These are phyloP conservation scores for Didymella arachidicola DNA, from an alignment of 2,329 filamentous ascomycete species.

Conservation along the genomic window DNA sequence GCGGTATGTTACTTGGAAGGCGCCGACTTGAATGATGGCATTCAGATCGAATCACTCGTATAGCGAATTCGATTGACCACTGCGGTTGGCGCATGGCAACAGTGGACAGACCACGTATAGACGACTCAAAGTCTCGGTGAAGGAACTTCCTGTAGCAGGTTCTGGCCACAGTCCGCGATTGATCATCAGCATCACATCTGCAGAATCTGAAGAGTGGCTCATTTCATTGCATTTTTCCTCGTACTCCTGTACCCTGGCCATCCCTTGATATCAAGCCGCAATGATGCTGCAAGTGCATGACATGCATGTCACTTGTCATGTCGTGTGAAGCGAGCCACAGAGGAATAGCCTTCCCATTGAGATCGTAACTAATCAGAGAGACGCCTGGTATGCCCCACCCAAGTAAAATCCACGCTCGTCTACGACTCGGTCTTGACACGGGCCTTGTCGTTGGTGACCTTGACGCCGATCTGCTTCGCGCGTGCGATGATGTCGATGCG, in stretches of 20 bases:
- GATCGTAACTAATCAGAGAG: slow-evolving; percentile 50
- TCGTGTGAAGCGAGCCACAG: slow-evolving; percentile 34
- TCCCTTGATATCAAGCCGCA: slow-evolving; percentile 33
- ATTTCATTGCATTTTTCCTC: slow-evolving; percentile 43
- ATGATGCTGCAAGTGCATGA: slow-evolving; percentile 43
- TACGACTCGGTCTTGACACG: slow-evolving; percentile 94
- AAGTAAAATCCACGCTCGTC: slow-evolving; percentile 41
- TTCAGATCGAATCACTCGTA: not conserved
- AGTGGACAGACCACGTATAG: not conserved
- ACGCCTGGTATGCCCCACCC: slow-evolving; percentile 50
- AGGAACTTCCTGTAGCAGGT: not conserved
- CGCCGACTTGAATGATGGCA: not conserved
- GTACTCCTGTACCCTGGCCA: slow-evolving; percentile 29
- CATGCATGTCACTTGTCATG: slow-evolving; percentile 25
- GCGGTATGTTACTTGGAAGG: not conserved
- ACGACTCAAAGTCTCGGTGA: not conserved
- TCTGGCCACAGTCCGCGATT: not conserved
- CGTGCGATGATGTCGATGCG: slow-evolving; percentile 96
- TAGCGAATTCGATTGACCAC: not conserved
- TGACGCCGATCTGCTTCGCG: slow-evolving; percentile 98
- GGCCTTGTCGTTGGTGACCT: slow-evolving; percentile 99
- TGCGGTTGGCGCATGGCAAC: not conserved
- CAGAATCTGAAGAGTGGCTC: slow-evolving; percentile 28
- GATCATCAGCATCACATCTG: slow-evolving; percentile 3
- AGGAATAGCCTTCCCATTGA: slow-evolving; percentile 48